Evolutionary conservation across 2,329 filamentous ascomycete genomes (phyloP).

Genomic region (Colletotrichum simmondsii): DNA sequence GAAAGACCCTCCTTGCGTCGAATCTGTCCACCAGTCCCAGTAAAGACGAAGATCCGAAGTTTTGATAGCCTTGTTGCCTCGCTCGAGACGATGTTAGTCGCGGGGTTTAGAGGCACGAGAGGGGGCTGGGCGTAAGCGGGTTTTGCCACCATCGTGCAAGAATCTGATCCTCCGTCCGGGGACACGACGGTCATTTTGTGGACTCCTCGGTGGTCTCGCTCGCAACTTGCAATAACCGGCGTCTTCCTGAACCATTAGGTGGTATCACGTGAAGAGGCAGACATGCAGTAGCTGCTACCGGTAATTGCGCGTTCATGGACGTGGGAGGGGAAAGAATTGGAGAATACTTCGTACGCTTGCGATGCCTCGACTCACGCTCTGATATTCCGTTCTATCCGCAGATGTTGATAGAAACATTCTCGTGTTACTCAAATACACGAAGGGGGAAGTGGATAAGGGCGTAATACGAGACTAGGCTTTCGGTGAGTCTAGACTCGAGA

Average conservation of each 20-base stretch:
- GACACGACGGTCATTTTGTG: slow-evolving; percentile 6
- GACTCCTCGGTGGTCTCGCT: background rate
- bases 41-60: background rate
- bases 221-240: no score
- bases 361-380: background rate
- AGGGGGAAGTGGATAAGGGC: background rate
- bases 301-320: background rate
- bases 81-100: background rate
- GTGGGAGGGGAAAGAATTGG: background rate
- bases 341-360: background rate
- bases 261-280: background rate
- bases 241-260: no score
- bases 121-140: background rate
- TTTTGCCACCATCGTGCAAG: slow-evolving; percentile 26
- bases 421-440: background rate
- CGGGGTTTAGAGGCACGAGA: background rate
- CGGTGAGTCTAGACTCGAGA: background rate
- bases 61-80: background rate
- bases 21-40: background rate
- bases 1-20: background rate
- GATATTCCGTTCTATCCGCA: background rate
- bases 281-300: background rate
- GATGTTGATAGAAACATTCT: background rate
- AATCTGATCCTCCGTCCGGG: slow-evolving; percentile 7
- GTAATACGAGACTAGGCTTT: background rate